A percentile compares a stretch with the other conserved stretches of the same genome.
Evolutionary conservation across 495 filamentous ascomycete genomes (phyloP).

Genomic region (Neurospora sp.): DNA sequence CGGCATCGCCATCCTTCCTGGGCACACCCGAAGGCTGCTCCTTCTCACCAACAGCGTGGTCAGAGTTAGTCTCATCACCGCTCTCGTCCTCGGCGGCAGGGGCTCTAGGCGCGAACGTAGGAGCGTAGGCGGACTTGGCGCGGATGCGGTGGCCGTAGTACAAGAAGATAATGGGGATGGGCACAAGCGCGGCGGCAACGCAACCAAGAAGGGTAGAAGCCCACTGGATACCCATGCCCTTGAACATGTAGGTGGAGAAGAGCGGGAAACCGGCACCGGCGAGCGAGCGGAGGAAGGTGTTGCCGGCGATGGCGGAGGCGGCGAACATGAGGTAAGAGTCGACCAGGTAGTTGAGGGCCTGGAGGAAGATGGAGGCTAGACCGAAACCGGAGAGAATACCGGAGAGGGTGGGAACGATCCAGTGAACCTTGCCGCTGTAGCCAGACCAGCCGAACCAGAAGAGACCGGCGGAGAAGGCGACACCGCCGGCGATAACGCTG

Average conservation of each 20-base stretch:
- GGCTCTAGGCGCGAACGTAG: slow-evolving; percentile 25
- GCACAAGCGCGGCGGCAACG: slow-evolving; percentile 57
- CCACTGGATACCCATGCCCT: slow-evolving; percentile 67
- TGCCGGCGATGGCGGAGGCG: slow-evolving; percentile 79
- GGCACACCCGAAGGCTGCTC: neutral
- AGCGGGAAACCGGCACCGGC: slow-evolving; percentile 73
- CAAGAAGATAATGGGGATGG: slow-evolving; percentile 63
- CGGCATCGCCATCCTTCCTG: slow-evolving; percentile 14
- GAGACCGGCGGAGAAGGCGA: slow-evolving; percentile 62
- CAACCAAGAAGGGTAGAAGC: slow-evolving; percentile 68
- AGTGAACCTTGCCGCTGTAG: slow-evolving; percentile 54
- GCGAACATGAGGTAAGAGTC: slow-evolving; percentile 86
- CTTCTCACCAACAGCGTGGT: slow-evolving; percentile 1
- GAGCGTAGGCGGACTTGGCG: slow-evolving; percentile 57
- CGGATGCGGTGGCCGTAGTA: slow-evolving; percentile 55
- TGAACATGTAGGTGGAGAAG: slow-evolving; percentile 74
- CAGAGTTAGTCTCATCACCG: slow-evolving; percentile 1
- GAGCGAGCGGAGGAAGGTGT: slow-evolving; percentile 76
- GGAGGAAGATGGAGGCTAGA: slow-evolving; percentile 73
- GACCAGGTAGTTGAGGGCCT: slow-evolving; percentile 77
- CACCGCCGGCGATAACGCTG: slow-evolving; percentile 65
- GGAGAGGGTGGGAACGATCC: slow-evolving; percentile 71
- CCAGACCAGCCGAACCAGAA: slow-evolving; percentile 89
- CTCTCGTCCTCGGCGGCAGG: neutral
- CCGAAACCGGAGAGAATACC: slow-evolving; percentile 51